Base-by-base conservation (phyloP, 2,329 filamentous ascomycete species). In the Ophiostoma ips region DNA sequence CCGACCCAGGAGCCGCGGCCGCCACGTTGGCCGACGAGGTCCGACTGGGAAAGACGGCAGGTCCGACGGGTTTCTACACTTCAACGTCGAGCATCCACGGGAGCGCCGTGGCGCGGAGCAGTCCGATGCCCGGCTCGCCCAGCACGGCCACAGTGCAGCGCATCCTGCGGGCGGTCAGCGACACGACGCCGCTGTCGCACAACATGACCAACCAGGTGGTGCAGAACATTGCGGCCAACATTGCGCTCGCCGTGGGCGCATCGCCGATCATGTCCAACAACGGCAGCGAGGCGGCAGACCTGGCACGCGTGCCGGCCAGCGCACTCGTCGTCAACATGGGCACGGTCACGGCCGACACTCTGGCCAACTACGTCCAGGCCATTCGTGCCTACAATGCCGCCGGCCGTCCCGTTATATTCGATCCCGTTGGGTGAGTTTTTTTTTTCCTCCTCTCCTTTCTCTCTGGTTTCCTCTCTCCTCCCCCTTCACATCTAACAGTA, bases 161-260 rank as follows among this genome's bases (percentile, higher is more conserved):
- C 37, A 66, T 84, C 16, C 70, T 94, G 40, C 70, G 68, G 52
- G 70, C 72, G 6, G 75, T 95, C 45, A 76, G 76, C 5, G 63
- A 70, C 2, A 71, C 67, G 40, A 81, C 76, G 51, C 88, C 89
- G 0, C 72, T 96, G 19, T 84, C 84, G 47, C 90, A 96, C 67
- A 95, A 95, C 67, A 96, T 96, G 87, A 96, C 92, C 49, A 96
- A 96, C 63, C 73, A 89, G 48, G 90, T 96, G 0, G 90, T 95
- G 19, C 88, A 95, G 61, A 95, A 95, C 67, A 85, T 96, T 60
- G 86, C 89, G 15, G 90, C 92, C 48, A 95, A 94, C 61, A 83
- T 95, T 3, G 87, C 87, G 36, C 74, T 95, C 15, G 79, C 83
- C 33, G 74, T 94, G 48, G 90, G 90, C 34, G 84, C 85, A 12